phyloP scores from a whole-genome alignment of 306 rosid genomes.

The Vachellia pachyceras region DNA sequence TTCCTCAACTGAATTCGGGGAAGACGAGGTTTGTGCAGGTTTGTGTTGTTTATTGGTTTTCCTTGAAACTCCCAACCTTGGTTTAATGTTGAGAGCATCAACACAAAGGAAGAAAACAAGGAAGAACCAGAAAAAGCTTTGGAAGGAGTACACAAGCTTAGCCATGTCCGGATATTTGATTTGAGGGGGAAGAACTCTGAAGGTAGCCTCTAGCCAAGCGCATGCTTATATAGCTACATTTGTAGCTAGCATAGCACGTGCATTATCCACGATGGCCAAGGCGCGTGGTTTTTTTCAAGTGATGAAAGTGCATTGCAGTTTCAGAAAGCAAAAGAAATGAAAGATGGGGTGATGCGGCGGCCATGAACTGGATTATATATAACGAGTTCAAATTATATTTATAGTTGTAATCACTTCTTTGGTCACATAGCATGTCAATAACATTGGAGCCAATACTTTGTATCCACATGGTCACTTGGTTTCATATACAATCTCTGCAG shows the following conservation, averaged over 20 bases:
- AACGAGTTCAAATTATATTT: neutral
- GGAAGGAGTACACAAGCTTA: neutral
- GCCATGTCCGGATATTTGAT: neutral
- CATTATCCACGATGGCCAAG: neutral
- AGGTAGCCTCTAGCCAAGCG: neutral
- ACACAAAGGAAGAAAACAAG: neutral
- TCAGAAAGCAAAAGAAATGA: neutral
- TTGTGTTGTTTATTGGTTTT: constrained; percentile 17
- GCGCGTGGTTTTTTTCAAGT: neutral
- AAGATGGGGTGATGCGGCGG: neutral
- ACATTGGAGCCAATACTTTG: neutral
- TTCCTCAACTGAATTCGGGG: neutral
- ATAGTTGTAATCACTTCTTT: neutral
- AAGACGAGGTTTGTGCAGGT: constrained; percentile 20
- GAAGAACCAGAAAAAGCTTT: neutral
- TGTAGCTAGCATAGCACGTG: too few relatives aligned
- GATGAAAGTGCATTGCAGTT: neutral
- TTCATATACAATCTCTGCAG: neutral
- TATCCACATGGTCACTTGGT: neutral
- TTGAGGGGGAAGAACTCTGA: neutral
- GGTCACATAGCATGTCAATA: neutral
- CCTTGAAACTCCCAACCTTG: constrained; percentile 43
- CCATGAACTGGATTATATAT: neutral
- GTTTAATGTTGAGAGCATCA: constrained; percentile 33
- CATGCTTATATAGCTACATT: neutral